Conservation (phyloP, 305 asterid genomes). For the Lippia alba region DNA sequence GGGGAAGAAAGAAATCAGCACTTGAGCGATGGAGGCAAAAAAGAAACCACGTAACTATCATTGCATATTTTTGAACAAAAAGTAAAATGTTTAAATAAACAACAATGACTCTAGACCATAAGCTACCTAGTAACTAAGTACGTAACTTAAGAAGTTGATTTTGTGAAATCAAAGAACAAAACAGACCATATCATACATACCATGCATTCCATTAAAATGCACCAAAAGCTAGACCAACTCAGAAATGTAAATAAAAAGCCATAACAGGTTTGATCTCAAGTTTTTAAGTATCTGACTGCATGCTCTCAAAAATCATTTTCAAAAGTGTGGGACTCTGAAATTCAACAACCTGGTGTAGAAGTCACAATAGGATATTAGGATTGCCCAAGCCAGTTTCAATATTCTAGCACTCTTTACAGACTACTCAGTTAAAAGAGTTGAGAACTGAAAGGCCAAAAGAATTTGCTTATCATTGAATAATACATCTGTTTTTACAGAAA, state of each 20-base stretch:
- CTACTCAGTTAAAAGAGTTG: constrained; percentile 21
- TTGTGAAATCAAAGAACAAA: constrained; percentile 7
- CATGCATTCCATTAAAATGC: constrained; percentile 16
- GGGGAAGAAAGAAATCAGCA: constrained; percentile 15
- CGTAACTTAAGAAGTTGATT: background rate
- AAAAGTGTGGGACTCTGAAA: constrained; percentile 16
- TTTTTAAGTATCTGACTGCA: background rate
- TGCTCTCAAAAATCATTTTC: constrained; percentile 31
- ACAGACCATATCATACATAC: background rate
- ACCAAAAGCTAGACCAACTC: constrained; percentile 21
- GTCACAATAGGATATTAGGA: constrained; percentile 19
- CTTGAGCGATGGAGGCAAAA: constrained; percentile 26
- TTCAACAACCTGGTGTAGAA: constrained; percentile 14
- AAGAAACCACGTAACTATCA: constrained; percentile 9
- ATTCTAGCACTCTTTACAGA: constrained; percentile 21
- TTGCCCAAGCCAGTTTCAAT: constrained; percentile 24
- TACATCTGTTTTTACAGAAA: constrained; percentile 5
- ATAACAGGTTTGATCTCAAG: background rate
- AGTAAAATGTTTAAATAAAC: constrained; percentile 1
- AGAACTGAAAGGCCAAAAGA: constrained; percentile 1
- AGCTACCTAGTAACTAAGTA: background rate
- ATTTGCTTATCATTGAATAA: constrained; percentile 12
- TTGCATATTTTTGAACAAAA: constrained; percentile 11
- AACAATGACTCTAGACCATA: constrained; percentile 1
- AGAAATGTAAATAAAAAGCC: constrained; percentile 16